Conservation (phyloP, 2,329 filamentous ascomycete genomes). For the Scytalidium lignicola region DNA sequence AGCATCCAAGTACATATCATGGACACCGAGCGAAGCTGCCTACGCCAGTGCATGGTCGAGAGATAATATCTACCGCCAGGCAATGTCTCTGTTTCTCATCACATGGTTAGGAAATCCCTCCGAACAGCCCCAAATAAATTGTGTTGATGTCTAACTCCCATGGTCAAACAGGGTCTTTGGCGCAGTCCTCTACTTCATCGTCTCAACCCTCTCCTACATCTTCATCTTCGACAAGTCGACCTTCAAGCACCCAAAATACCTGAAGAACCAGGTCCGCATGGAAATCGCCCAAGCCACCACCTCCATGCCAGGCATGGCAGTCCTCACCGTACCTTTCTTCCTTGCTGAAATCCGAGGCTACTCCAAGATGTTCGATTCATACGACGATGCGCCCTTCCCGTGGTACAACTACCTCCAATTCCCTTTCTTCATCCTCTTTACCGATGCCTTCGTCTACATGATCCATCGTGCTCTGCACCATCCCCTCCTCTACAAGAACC, state of each 20-base stretch:
- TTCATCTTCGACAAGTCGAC: constrained; percentile 91
- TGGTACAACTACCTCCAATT: constrained; percentile 82
- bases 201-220: constrained; percentile 76
- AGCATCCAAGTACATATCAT: constrained; percentile 61
- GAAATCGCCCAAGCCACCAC: constrained; percentile 78
- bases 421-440: constrained; percentile 82
- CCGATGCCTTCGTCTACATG: constrained; percentile 87
- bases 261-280: constrained; percentile 84
- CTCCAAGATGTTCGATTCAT: constrained; percentile 81
- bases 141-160: no score
- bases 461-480: constrained; percentile 85
- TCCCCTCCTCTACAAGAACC: constrained; percentile 72
- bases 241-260: constrained; percentile 85
- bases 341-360: constrained; percentile 77
- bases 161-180: constrained; percentile 69
- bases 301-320: constrained; percentile 75
- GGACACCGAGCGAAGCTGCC: constrained; percentile 69
- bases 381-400: constrained; percentile 65
- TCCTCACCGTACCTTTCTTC: constrained; percentile 79
- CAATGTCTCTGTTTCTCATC: constrained; percentile 71
- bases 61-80: constrained; percentile 73
- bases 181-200: constrained; percentile 75
- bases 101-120: constrained; percentile 61
- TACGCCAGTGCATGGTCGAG: constrained; percentile 73
- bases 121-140: no score